Evolutionary conservation across 1,284 basidiomycete species (phyloP).

Genomic region (Golubevia sp.): DNA sequence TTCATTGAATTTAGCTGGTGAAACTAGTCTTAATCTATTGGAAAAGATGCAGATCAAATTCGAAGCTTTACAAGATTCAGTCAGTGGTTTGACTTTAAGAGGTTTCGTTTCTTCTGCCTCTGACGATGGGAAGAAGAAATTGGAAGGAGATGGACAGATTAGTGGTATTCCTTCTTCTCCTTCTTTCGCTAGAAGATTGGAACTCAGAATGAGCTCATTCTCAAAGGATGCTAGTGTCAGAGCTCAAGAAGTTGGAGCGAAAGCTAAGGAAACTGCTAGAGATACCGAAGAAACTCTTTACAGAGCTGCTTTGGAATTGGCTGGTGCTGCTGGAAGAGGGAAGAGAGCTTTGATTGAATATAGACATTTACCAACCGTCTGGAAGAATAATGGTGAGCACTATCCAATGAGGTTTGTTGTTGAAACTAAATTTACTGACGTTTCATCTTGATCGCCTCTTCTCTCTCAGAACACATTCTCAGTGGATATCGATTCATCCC

Average conservation of each 20-base stretch:
- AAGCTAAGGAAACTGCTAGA: constrained; percentile 19
- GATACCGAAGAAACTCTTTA: constrained; percentile 52
- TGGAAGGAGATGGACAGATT: too few species aligned
- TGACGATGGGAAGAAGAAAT: too few species aligned
- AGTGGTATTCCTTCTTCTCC: too few species aligned
- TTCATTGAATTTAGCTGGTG: constrained; percentile 22
- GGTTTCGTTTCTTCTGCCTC: constrained; percentile 3
- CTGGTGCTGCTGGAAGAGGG: constrained; percentile 9
- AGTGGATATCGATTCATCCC: constrained; percentile 60
- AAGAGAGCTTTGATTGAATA: constrained; percentile 11
- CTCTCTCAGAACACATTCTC: constrained; percentile 4
- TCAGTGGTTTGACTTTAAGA: constrained; percentile 32
- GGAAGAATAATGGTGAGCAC: constrained; percentile 57
- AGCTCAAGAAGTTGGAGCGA: too few species aligned
- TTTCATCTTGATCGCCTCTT: not conserved
- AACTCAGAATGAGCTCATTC: too few species aligned
- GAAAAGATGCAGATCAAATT: constrained; percentile 32
- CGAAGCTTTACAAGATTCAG: constrained; percentile 34
- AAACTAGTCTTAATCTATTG: constrained; percentile 21
- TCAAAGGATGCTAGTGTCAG: too few species aligned
- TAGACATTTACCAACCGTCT: constrained; percentile 9
- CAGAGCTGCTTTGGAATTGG: constrained; percentile 43
- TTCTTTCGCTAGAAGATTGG: too few species aligned
- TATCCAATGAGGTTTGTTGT: not conserved
- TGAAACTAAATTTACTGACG: not conserved